Conservation (phyloP, 495 filamentous ascomycete species). For the Lichenothelia convexa region DNA sequence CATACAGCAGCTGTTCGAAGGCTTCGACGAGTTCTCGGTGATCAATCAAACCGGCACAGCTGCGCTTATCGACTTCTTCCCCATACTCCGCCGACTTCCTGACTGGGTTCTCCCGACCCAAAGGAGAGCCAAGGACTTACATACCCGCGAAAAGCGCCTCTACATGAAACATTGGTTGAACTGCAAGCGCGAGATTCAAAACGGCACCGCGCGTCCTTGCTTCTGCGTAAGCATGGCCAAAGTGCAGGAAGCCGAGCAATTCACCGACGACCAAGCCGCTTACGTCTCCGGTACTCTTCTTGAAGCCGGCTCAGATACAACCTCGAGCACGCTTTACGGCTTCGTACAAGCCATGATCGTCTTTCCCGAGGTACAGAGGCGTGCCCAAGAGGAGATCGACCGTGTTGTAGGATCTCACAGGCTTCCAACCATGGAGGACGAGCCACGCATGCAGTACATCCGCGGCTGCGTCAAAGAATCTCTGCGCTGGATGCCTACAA, state of each 20-base stretch:
- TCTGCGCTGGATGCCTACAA: constrained; percentile 11
- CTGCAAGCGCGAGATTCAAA: constrained; percentile 18
- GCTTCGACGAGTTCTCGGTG: constrained; percentile 29
- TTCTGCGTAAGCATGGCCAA: constrained; percentile 14
- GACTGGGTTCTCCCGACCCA: constrained; percentile 23
- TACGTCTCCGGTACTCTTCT: constrained; percentile 15
- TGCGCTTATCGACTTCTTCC: constrained; percentile 26
- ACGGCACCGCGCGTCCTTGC: constrained; percentile 16
- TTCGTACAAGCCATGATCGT: constrained; percentile 2
- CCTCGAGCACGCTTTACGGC: not conserved
- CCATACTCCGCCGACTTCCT: constrained; percentile 23
- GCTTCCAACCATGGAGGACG: constrained; percentile 1
- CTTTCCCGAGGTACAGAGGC: constrained; percentile 3
- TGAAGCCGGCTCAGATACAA: constrained; percentile 5
- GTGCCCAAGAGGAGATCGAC: constrained; percentile 8
- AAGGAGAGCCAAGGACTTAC: constrained; percentile 12
- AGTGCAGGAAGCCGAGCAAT: constrained; percentile 13
- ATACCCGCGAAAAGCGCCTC: constrained; percentile 17
- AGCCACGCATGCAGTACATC: constrained; percentile 7
- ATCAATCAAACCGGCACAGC: constrained; percentile 25
- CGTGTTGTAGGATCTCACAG: constrained; percentile 1
- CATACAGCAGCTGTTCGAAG: constrained; percentile 33
- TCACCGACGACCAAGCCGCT: constrained; percentile 24
- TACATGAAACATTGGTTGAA: constrained; percentile 24
- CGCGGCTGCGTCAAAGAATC: constrained; percentile 6